Percentiles rank a stretch among this genome's conserved stretches.
These are phyloP conservation scores for Lactarius hengduanensis DNA, from an alignment of 768 basidiomycete genomes.

Conservation along the genomic window DNA sequence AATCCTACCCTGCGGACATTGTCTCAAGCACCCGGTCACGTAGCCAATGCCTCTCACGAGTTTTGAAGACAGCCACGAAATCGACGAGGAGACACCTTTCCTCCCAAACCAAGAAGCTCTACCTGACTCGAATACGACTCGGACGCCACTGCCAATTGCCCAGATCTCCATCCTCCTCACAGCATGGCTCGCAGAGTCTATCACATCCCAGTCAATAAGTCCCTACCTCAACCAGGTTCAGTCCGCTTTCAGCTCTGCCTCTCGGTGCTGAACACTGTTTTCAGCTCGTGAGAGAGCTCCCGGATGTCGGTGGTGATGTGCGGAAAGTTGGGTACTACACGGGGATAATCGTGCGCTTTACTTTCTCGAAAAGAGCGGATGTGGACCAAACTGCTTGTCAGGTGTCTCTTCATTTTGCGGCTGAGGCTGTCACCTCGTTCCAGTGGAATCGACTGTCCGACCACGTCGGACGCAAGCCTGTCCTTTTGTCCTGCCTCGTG, in stretches of 20 bases:
- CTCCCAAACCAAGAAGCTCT: neutral
- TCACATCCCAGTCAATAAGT: neutral
- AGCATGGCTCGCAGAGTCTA: neutral
- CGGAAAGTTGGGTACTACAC: neutral
- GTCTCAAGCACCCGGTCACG: neutral
- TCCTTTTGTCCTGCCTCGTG: neutral
- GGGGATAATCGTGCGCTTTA: neutral
- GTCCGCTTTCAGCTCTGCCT: neutral
- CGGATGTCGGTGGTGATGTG: neutral
- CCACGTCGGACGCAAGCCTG: neutral
- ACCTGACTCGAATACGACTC: neutral
- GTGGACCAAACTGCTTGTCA: neutral
- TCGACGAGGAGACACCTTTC: neutral
- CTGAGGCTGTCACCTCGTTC: neutral
- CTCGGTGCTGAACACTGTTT: neutral
- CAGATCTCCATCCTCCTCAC: neutral
- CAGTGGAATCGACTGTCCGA: neutral
- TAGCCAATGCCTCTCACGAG: neutral
- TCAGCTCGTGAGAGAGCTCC: neutral
- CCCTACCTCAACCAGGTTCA: neutral
- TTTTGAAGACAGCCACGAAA: neutral
- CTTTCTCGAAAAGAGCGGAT: neutral
- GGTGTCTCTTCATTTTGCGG: neutral
- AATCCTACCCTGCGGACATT: too few relatives aligned
- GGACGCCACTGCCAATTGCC: neutral